A percentile compares a stretch with the other conserved stretches of the same genome.
Evolutionary conservation across 1,284 basidiomycete species (phyloP).

Genomic region (Coniophora puteana): DNA sequence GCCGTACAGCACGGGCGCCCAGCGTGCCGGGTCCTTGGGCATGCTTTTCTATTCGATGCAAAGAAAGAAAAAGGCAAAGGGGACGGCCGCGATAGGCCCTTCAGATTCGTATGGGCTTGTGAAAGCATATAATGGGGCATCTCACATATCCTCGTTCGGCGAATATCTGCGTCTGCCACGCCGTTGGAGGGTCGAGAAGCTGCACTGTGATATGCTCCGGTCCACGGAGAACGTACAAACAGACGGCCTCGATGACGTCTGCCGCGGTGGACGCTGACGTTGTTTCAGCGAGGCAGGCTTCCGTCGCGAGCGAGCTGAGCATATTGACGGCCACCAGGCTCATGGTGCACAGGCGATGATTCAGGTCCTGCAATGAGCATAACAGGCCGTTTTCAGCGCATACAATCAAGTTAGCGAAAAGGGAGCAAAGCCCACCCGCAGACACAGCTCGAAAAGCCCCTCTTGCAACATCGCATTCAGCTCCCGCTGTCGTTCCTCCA

Average conservation of each 20-base stretch:
- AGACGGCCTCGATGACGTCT: constrained; percentile 20
- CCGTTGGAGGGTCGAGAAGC: constrained; percentile 13
- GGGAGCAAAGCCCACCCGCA: constrained; percentile 13
- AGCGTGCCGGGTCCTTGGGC: constrained; percentile 8
- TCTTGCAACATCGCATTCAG: constrained; percentile 17
- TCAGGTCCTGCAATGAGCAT: constrained; percentile 14
- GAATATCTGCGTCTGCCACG: constrained; percentile 25
- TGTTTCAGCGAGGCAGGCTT: constrained; percentile 19
- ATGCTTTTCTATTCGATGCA: not conserved
- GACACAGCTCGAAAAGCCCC: constrained; percentile 16
- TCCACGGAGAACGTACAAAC: constrained; percentile 19
- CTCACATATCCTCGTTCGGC: constrained; percentile 10
- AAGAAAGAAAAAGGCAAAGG: not conserved
- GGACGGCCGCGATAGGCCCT: too few species aligned
- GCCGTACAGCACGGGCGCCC: constrained; percentile 22
- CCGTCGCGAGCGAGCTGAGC: constrained; percentile 15
- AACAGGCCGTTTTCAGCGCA: not conserved
- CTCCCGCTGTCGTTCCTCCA: constrained; percentile 15
- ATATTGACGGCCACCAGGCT: constrained; percentile 16
- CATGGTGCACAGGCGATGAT: constrained; percentile 19
- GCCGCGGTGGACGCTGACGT: constrained; percentile 14
- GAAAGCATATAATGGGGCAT: too few species aligned
- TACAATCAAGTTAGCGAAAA: not conserved
- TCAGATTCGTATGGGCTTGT: too few species aligned
- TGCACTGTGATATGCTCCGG: constrained; percentile 17